Evolutionary conservation across 2,329 filamentous ascomycete genomes (phyloP), one percentile per base, ranked within the genome.

Genomic region (Aspergillus bombycis): DNA sequence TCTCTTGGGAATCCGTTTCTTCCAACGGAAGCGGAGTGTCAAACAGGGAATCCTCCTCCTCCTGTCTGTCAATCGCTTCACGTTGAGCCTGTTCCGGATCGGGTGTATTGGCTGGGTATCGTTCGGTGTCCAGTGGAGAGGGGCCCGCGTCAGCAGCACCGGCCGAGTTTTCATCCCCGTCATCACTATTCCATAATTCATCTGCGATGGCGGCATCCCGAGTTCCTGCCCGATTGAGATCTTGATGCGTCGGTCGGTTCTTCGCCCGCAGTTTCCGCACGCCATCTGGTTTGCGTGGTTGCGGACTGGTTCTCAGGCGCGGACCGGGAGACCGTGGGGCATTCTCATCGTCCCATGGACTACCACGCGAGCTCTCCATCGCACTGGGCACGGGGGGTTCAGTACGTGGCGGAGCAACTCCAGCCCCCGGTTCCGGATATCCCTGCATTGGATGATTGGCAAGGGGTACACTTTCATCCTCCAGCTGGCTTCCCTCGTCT

Each of bases 121-220:
- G 46, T 36, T 60, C 58, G 26, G 58, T 34, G 23, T 60, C 48
- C 34, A 43, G 48, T n/a, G n/a, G 58, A 30, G 58, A 41, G 48
- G 53, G 19, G 30, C n/a, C 58, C 19, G 34, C 53, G n/a, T 46
- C 58, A 34, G 16, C 41, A 34, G 19, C 28, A 26, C 48, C 58
- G n/a, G n/a, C 0, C 30, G 23, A 46, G 2, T 60, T 34, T 23
- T 60, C 32, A 12, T 34, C 48, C 23, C 34, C 58, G 10, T 21
- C 21, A 54, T 53, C 48, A 34, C 58, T 53, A 60, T 36, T 48
- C 58, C 58, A 60, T 34, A 60, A 32, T 11, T 60, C 46, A 60
- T 60, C 58, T 19, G 58, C 58, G 48, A 60, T 60, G 32, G 58
- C 58, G 16, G 58, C 58, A 60, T 60, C 58, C 38, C 58, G 58